Evolutionary conservation across 306 rosid genomes (phyloP), one percentile per base, ranked within the genome.

Genomic region (Trifolium fragiferum): DNA sequence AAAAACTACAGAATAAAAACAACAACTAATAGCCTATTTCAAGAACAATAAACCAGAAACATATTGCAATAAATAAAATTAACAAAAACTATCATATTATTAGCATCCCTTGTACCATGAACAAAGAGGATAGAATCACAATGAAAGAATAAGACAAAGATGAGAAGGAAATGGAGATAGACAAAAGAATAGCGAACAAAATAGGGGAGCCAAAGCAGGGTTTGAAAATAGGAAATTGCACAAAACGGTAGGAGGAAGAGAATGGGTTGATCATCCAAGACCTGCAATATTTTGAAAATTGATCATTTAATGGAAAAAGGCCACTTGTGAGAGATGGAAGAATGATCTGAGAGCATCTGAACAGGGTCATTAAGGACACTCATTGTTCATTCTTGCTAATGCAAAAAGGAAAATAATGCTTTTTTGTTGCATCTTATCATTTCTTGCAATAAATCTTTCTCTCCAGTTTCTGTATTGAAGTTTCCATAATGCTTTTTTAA

Each of bases 401-500:
- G 62, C 55, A 49, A 66, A 68, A 66, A 3, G 68, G 60, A 14
- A 60, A 54, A 18, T 18, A 35, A 37, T 76, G 47, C 30, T 41
- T 30, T 74, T 68, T 68, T 62, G 47, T 62, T 54, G 62, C 44
- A 60, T 73, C 68, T 72, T 76, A 32, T 43, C 33, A 49, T 76
- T 72, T 72, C 70, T 43, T 66, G 27, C 60, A 69, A 63, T 59
- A 74, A 81, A 6, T 35, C 50, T 38, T 53, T 44, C 66, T 72
- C 67, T 60, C 58, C 44, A 66, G 33, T 73, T 70, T 55, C 37
- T n/a, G 69, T 64, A 58, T 43, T 21, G 46, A 76, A 73, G 49
- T 76, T 43, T 65, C 68, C 62, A 49, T 49, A 70, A 76, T 41
- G 41, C 76, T 38, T 37, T 44, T 78, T 82, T 49, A 71, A 60